Base-by-base conservation (phyloP, 768 basidiomycete genomes). In the Dictyophora rubrovolvata region DNA sequence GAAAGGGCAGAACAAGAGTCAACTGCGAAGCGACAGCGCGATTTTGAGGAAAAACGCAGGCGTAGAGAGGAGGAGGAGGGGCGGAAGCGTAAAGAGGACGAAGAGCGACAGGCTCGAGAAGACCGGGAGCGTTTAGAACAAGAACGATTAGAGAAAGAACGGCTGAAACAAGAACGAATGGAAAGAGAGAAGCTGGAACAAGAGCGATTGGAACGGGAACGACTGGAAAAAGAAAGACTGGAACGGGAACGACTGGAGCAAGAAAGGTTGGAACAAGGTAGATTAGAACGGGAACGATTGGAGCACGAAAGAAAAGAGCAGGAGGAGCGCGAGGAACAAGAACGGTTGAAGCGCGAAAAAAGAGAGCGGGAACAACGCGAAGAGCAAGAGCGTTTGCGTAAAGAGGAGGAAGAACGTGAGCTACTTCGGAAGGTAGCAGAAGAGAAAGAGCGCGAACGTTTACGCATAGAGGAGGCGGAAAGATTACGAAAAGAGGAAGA, bases 361-460 rank as follows among this genome's bases (percentile, higher is more conserved):
- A 69, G 73, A 57, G 69, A 74, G 58, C 66, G 65, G 47, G 73
- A 75, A 66, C 72, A 66, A 36, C 71, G 76, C 60, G 76, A 75
- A 53, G 75, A 77, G 62, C 76, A 58, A 36, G 50, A 53, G 23
- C 57, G 60, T 48, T 37, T 36, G 23, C 51, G 62, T 59, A 75
- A 77, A 56, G 77, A 78, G 65, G 69, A 69, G n/a, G 66, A 69
- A 54, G 70, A 73, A 63, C 72, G 73, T 56, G 74, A 74, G 54
- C 74, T 74, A 60, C 75, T 72, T 21, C 66, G 46, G 42, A 42
- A 66, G 62, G 65, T 69, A 59, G 70, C 65, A 18, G 51, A 52
- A 35, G 51, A 52, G 61, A 63, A 55, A 63, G 63, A 51, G 61
- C 56, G 17, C 55, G 61, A 46, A 56, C 61, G 59, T 50, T 69